Percentiles rank a stretch among this genome's conserved stretches.
Conservation (phyloP, 1,284 basidiomycete species). For the Coniferiporia sulphurascens region DNA sequence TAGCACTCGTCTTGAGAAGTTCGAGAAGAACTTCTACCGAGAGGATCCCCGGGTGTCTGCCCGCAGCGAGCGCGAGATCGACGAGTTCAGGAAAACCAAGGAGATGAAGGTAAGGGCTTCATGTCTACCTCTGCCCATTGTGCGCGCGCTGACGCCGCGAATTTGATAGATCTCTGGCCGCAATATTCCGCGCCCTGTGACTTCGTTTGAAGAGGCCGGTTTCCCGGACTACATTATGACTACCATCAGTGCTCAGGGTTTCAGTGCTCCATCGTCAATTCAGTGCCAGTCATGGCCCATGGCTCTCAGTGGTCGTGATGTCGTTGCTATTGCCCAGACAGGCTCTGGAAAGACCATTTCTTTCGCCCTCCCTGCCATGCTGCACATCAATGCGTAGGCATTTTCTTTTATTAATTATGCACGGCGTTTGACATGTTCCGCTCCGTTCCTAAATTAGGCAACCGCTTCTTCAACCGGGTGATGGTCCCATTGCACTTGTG, state of each 20-base stretch:
- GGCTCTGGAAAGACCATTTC: conserved; percentile 98
- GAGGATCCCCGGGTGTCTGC: conserved; percentile 85
- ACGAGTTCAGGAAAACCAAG: conserved; percentile 80
- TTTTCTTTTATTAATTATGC: neutral
- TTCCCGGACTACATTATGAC: conserved; percentile 95
- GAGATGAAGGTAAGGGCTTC: conserved; percentile 72
- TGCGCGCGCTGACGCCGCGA: conserved; percentile 9
- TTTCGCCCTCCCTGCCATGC: conserved; percentile 97
- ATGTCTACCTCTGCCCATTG: conserved; percentile 1
- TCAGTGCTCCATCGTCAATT: conserved; percentile 85
- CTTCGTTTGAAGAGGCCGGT: conserved; percentile 90
- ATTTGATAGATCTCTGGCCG: conserved; percentile 76
- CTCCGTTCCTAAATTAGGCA: conserved; percentile 49
- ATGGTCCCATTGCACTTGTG: conserved; percentile 95
- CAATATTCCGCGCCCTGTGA: conserved; percentile 85
- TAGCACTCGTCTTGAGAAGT: conserved; percentile 67
- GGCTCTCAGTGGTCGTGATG: conserved; percentile 90
- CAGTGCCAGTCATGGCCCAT: conserved; percentile 99
- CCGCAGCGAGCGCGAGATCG: conserved; percentile 81
- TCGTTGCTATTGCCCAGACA: conserved; percentile 96
- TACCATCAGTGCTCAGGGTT: conserved; percentile 93
- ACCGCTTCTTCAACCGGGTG: conserved; percentile 88
- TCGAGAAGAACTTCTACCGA: conserved; percentile 97
- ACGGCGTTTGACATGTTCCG: neutral
- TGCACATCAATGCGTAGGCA: conserved; percentile 95